phyloP scores from a whole-genome alignment of 1,139 yeast genomes.

The Tardiomyces depauwii region DNA sequence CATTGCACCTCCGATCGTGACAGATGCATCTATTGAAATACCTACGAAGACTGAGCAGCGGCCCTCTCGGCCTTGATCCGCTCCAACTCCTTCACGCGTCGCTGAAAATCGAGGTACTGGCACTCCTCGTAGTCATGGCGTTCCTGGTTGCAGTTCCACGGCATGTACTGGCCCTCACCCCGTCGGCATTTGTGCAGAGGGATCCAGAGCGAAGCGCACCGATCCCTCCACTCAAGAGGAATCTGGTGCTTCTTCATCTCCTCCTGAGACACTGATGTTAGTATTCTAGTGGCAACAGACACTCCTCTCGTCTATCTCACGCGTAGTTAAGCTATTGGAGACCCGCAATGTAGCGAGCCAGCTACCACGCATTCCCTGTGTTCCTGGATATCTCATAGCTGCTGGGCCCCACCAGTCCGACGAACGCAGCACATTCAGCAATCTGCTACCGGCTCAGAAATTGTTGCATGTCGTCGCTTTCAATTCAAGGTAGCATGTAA shows the following conservation, averaged over 20 bases:
- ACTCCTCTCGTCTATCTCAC: too few species aligned
- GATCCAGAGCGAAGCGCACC: conserved; percentile 70
- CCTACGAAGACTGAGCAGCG: not conserved
- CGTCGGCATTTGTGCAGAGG: conserved; percentile 52
- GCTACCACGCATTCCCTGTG: too few species aligned
- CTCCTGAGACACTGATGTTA: conserved; percentile 53
- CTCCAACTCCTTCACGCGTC: conserved; percentile 67
- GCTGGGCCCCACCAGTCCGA: too few species aligned
- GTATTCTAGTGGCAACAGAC: too few species aligned
- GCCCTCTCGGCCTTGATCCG: conserved; percentile 28
- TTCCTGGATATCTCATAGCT: too few species aligned
- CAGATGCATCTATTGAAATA: not conserved
- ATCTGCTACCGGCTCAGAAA: too few species aligned
- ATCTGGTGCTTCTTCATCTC: conserved; percentile 75
- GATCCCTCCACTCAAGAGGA: conserved; percentile 75
- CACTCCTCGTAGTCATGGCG: conserved; percentile 83
- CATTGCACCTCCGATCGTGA: too few species aligned
- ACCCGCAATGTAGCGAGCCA: too few species aligned
- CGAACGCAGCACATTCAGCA: too few species aligned
- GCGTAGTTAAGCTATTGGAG: too few species aligned
- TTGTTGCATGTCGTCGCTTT: too few species aligned
- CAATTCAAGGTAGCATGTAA: too few species aligned
- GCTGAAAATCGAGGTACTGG: conserved; percentile 70
- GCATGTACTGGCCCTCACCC: conserved; percentile 39
- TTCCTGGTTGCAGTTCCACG: conserved; percentile 69